Percentiles rank a stretch among this genome's conserved stretches.
These are phyloP conservation scores for Verbascum thapsus DNA, from an alignment of 257 asterid species.

Conservation along the genomic window DNA sequence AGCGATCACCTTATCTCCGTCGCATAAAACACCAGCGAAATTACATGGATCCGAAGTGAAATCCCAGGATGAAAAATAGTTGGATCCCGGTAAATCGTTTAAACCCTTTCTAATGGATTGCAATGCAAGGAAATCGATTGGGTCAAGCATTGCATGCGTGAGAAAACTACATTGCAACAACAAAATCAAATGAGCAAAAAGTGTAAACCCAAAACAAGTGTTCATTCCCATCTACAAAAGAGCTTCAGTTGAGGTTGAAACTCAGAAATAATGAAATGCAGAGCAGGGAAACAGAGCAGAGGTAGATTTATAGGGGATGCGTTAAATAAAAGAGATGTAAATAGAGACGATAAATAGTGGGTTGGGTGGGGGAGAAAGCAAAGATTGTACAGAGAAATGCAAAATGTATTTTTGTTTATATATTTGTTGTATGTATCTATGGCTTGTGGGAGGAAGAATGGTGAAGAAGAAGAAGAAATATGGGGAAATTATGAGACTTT, in stretches of 20 bases:
- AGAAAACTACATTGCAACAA: conserved; percentile 22
- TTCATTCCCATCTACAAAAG: conserved; percentile 11
- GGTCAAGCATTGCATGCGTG: conserved; percentile 60
- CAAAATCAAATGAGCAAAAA: conserved; percentile 25
- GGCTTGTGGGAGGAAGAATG: no score
- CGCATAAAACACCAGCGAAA: conserved; percentile 78
- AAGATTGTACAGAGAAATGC: no score
- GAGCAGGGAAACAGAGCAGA: no score
- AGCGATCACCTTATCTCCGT: conserved; percentile 64
- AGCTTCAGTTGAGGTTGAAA: no score
- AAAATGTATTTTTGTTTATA: no score
- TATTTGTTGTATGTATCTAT: no score
- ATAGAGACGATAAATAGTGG: no score
- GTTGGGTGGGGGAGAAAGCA: no score
- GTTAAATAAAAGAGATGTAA: no score
- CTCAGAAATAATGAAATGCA: background rate
- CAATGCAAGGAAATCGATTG: conserved; percentile 81
- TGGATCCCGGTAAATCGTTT: conserved; percentile 80
- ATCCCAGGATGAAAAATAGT: conserved; percentile 78
- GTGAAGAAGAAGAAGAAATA: no score
- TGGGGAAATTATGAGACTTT: no score
- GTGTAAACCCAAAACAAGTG: background rate
- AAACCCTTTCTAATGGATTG: conserved; percentile 70
- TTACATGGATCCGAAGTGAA: conserved; percentile 90
- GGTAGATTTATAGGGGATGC: conserved; percentile 27